Evolutionary conservation across 2,329 filamentous ascomycete species (phyloP).

Genomic region (Mollisiaceae sp.): DNA sequence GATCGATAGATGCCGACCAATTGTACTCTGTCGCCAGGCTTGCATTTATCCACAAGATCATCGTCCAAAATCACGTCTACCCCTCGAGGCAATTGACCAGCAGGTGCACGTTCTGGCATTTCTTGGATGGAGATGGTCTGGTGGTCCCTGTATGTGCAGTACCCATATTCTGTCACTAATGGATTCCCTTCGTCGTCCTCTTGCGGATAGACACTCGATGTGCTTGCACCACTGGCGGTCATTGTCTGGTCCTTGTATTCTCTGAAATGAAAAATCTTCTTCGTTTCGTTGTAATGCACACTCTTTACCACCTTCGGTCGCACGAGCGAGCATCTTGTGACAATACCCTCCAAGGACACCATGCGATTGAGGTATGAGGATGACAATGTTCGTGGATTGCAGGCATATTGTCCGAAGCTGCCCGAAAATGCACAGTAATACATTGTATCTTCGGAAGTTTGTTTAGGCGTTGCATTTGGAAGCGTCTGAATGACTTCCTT

Average conservation of each 20-base stretch:
- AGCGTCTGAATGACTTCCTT: conserved; percentile 86
- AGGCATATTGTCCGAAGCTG: conserved; percentile 92
- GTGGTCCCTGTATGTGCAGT: conserved; percentile 94
- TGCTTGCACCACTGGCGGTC: conserved; percentile 84
- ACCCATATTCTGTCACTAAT: conserved; percentile 92
- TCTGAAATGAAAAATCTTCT: conserved; percentile 83
- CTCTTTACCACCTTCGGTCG: conserved; percentile 98
- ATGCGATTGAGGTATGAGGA: conserved; percentile 92
- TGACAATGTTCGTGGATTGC: conserved; percentile 90
- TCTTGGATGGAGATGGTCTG: conserved; percentile 98
- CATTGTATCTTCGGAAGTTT: conserved; percentile 76
- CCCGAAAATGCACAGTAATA: conserved; percentile 99
- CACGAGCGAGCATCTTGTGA: conserved; percentile 94
- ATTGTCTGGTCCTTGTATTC: conserved; percentile 98
- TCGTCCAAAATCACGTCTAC: conserved; percentile 98
- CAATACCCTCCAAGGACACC: conserved; percentile 96
- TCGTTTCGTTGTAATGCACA: conserved; percentile 91
- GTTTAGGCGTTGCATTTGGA: conserved; percentile 74
- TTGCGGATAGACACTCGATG: conserved; percentile 90
- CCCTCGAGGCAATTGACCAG: conserved; percentile 90
- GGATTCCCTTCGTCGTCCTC: conserved; percentile 94
- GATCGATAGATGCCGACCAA: conserved; percentile 96
- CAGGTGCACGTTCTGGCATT: conserved; percentile 96
- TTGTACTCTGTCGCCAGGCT: conserved; percentile 95
- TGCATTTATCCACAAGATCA: conserved; percentile 91